phyloP scores from a whole-genome alignment of 2,329 filamentous ascomycete species.

The Phaeomoniella chlamydospora region DNA sequence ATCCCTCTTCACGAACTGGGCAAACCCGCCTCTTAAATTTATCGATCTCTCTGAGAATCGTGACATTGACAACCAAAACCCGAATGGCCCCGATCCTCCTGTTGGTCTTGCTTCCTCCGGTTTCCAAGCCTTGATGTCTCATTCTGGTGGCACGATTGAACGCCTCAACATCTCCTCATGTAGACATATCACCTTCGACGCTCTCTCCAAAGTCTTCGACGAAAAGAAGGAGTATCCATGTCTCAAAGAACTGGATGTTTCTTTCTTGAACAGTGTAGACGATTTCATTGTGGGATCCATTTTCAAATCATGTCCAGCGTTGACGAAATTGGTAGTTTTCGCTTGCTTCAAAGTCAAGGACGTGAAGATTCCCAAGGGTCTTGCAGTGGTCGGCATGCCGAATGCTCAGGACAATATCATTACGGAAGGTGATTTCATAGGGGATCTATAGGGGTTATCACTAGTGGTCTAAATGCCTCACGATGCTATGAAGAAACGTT shows the following conservation, averaged over 20 bases:
- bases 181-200: conserved; percentile 59
- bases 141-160: conserved; percentile 55
- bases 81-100: conserved; percentile 42
- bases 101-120: conserved; percentile 63
- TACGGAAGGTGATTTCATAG: conserved; percentile 11
- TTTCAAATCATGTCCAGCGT: conserved; percentile 27
- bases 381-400: conserved; percentile 46
- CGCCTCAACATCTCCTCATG: conserved; percentile 69
- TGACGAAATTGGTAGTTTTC: conserved; percentile 45
- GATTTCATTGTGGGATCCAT: conserved; percentile 28
- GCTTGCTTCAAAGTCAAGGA: conserved; percentile 46
- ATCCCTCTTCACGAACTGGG: conserved; percentile 61
- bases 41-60: conserved; percentile 68
- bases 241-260: conserved; percentile 59
- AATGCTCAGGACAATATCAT: conserved; percentile 42
- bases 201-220: conserved; percentile 63
- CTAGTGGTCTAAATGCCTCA: too few relatives aligned
- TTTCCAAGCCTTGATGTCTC: conserved; percentile 69
- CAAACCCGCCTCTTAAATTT: conserved; percentile 54
- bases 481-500: too few relatives aligned
- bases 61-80: conserved; percentile 56
- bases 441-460: neutral
- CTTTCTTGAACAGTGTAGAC: conserved; percentile 41
- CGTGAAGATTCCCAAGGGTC: conserved; percentile 39
- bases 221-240: conserved; percentile 48